Evolutionary conservation across 352 stramenopile genomes (phyloP).

Genomic region (Salisapilia sapeloensis): DNA sequence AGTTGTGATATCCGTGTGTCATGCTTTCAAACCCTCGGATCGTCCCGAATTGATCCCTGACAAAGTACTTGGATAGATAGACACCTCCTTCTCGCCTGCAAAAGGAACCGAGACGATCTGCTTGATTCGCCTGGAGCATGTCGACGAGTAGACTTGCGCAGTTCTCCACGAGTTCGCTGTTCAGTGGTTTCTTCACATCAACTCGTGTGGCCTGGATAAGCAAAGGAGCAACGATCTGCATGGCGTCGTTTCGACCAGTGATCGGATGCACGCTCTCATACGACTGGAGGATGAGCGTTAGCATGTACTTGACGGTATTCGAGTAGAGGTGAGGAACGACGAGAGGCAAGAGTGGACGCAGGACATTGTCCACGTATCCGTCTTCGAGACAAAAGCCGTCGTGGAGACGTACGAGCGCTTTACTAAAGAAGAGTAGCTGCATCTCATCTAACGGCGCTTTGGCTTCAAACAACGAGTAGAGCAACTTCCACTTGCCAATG

Average conservation of each 20-base stretch:
- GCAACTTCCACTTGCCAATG: constrained; percentile 59
- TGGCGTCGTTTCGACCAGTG: constrained; percentile 72
- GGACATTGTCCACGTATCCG: constrained; percentile 67
- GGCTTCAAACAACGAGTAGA: constrained; percentile 74
- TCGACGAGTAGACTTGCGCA: constrained; percentile 62
- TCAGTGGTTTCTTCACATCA: constrained; percentile 13
- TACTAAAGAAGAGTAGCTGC: constrained; percentile 78
- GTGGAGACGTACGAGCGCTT: constrained; percentile 71
- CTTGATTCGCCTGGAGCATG: constrained; percentile 78
- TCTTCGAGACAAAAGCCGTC: constrained; percentile 77
- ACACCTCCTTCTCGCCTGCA: constrained; percentile 62
- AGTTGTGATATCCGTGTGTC: constrained; percentile 83
- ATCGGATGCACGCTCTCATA: constrained; percentile 81
- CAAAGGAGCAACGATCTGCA: constrained; percentile 62
- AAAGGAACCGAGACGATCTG: constrained; percentile 67
- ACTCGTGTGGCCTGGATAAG: constrained; percentile 34
- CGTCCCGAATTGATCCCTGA: constrained; percentile 77
- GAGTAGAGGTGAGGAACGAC: constrained; percentile 76
- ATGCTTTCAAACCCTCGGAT: constrained; percentile 79
- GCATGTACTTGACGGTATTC: constrained; percentile 83
- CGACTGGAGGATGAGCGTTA: constrained; percentile 73
- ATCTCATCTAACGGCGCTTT: constrained; percentile 67
- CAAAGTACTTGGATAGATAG: constrained; percentile 80
- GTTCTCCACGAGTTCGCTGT: constrained; percentile 48
- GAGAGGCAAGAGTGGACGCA: constrained; percentile 55